Conservation (phyloP, 805 yeast genomes). For the Yamadazyma scolyti region DNA sequence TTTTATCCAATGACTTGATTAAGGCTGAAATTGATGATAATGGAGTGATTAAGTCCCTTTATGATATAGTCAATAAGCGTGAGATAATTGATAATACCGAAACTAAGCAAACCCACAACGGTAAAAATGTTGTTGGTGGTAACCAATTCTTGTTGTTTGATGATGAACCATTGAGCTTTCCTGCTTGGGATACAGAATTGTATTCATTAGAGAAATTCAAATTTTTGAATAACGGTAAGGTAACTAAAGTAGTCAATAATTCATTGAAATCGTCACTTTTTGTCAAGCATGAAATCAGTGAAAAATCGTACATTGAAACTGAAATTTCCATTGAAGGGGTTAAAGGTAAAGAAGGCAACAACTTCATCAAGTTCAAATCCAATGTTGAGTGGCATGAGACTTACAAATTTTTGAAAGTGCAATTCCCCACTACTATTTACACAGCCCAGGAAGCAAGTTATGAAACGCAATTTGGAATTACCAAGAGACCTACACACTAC, state of each 20-base stretch:
- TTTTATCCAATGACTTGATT: conserved; percentile 60
- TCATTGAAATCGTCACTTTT: conserved; percentile 61
- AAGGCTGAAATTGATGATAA: conserved; percentile 49
- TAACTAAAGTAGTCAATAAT: conserved; percentile 43
- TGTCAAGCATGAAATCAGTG: conserved; percentile 58
- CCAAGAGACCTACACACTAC: conserved; percentile 89
- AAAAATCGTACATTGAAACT: conserved; percentile 57
- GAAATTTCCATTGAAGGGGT: conserved; percentile 69
- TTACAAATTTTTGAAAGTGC: conserved; percentile 87
- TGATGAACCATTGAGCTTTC: conserved; percentile 87
- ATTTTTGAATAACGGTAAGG: conserved; percentile 39
- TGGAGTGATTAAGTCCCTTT: conserved; percentile 59
- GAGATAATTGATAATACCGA: conserved; percentile 63
- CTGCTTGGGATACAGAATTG: conserved; percentile 97
- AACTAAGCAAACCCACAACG: conserved; percentile 43
- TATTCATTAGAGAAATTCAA: conserved; percentile 73
- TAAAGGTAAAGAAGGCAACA: conserved; percentile 12
- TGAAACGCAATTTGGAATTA: conserved; percentile 92
- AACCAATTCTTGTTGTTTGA: conserved; percentile 80
- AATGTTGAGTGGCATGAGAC: conserved; percentile 83
- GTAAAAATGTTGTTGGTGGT: conserved; percentile 46
- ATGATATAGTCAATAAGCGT: conserved; percentile 51
- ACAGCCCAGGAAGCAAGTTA: conserved; percentile 70
- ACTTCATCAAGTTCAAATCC: conserved; percentile 33
- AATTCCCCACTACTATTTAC: conserved; percentile 84